Percentiles rank a stretch among this genome's conserved stretches.
Evolutionary conservation across 2,329 filamentous ascomycete species (phyloP).

Genomic region (Trichoderma endophyticum): DNA sequence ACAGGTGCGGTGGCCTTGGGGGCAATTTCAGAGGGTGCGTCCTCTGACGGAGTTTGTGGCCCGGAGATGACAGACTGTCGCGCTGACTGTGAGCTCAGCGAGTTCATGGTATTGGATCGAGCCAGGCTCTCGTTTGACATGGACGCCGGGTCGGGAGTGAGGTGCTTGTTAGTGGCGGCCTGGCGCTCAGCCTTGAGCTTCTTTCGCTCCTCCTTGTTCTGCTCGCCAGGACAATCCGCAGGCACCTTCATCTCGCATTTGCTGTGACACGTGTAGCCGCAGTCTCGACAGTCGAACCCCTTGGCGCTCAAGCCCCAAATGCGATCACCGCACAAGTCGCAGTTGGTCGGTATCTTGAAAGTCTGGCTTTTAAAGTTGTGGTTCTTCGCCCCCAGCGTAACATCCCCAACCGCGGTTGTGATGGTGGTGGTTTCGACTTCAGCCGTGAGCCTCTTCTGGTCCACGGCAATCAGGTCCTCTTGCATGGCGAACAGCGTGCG

Average conservation of each 20-base stretch:
- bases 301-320: constrained; percentile 98
- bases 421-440: constrained; percentile 94
- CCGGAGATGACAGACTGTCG: constrained; percentile 60
- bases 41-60: constrained; percentile 51
- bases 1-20: constrained; percentile 27
- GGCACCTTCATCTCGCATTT: constrained; percentile 99
- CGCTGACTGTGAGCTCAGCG: constrained; percentile 61
- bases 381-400: constrained; percentile 87
- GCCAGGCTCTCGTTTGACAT: constrained; percentile 62
- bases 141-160: constrained; percentile 44
- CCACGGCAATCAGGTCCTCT: constrained; percentile 79
- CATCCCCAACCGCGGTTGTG: constrained; percentile 83
- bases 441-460: constrained; percentile 78
- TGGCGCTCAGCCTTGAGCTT: constrained; percentile 86
- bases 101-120: constrained; percentile 85
- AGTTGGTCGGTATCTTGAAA: constrained; percentile 98
- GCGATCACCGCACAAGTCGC: constrained; percentile 90
- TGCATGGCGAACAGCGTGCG: constrained; percentile 79
- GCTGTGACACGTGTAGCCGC: constrained; percentile 95
- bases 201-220: constrained; percentile 92
- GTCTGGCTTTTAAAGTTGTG: constrained; percentile 99
- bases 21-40: constrained; percentile 28
- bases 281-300: constrained; percentile 92
- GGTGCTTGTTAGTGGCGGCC: constrained; percentile 64
- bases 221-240: constrained; percentile 89